These are phyloP conservation scores for Chaetothyriales sp. DNA, from an alignment of 2,329 filamentous ascomycete genomes.

Conservation along the genomic window DNA sequence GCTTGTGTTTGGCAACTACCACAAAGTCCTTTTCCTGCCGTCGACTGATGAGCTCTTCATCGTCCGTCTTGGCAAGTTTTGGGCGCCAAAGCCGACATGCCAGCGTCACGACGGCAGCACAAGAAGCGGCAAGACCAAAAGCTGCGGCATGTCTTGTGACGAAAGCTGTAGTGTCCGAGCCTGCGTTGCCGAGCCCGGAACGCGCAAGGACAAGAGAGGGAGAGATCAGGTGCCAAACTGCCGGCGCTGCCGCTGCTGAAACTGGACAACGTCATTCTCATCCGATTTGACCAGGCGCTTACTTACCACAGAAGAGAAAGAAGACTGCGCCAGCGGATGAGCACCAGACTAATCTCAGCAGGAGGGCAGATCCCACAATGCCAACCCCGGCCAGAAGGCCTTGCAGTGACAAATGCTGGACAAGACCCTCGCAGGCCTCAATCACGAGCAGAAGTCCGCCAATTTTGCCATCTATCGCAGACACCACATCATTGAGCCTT, in stretches of 20 bases:
- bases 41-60: neutral
- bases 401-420: neutral
- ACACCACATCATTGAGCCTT: neutral
- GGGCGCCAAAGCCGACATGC: neutral
- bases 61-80: neutral
- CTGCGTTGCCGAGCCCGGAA: neutral
- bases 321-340: neutral
- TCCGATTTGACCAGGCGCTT: neutral
- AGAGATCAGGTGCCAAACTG: neutral
- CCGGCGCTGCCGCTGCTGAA: neutral
- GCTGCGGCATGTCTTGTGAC: neutral
- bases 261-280: neutral
- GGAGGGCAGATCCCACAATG: neutral
- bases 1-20: neutral
- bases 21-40: neutral
- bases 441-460: neutral
- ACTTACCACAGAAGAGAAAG: neutral
- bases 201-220: neutral
- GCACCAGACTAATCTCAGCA: neutral
- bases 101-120: neutral
- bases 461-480: neutral
- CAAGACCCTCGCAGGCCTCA: neutral
- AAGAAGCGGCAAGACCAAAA: neutral
- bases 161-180: neutral
- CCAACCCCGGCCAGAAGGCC: neutral